Evolutionary conservation across 305 asterid species (phyloP), one percentile per base, ranked within the genome.

Genomic region (Euphrasia arctica): DNA sequence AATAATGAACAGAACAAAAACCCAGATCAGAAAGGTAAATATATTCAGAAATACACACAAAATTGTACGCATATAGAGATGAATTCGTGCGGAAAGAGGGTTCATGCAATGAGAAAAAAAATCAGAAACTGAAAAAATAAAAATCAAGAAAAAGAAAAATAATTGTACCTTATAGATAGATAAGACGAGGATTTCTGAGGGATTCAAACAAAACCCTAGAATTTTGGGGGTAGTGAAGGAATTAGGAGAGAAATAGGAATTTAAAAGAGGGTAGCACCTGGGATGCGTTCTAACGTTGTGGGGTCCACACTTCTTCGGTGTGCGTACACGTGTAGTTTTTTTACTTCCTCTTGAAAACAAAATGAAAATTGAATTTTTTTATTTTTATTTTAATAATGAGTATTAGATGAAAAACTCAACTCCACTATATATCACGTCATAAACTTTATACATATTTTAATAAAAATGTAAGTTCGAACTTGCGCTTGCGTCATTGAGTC

Each of bases 161-260:
- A 11, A 12, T 4, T 13, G 9, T 60, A 75, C 79, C 82, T 18
- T 18, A 18, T 18, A 1, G 43, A 7, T 7, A 62, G 71, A 42
- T 29, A 51, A 58, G 62, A 52, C 58, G 71, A 59, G 31, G 68
- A 63, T 47, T 47, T 22, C 56, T 36, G 69, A 55, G n/a, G n/a
- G 67, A 62, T 66, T 48, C 52, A 58, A 64, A 48, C 60, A 72
- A 57, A 69, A 75, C 75, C 83, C 80, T 69, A 74, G 71, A 63
- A 65, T 29, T 65, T 74, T 61, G 67, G 77, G 71, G 63, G 9
- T 3, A 9, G 52, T 6, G 70, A 68, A 7, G 54, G 63, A 56
- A 50, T 51, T 56, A 3, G 36, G 5, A 32, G 36, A 32, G 5
- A 32, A 32, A 3, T 32, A 7, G 43, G 43, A 39, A 39, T 39